Conservation (phyloP, 352 stramenopile genomes). For the Phytophthora boehmeriae region DNA sequence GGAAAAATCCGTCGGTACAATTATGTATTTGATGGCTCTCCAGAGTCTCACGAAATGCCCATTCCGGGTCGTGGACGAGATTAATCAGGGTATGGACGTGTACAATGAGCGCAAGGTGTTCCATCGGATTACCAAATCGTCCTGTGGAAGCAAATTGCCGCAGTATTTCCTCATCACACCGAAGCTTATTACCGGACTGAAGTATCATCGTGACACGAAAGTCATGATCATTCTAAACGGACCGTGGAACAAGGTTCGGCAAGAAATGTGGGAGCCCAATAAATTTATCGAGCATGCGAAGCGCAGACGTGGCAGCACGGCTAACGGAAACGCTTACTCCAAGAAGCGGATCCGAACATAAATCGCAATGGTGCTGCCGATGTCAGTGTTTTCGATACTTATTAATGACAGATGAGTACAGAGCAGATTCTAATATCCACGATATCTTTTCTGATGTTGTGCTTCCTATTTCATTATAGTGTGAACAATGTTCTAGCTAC, state of each 20-base stretch:
- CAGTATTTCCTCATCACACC: slow-evolving; percentile 92
- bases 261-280: slow-evolving; percentile 74
- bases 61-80: slow-evolving; percentile 90
- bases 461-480: slow-evolving; percentile 27
- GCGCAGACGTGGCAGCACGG: slow-evolving; percentile 20
- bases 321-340: slow-evolving; percentile 6
- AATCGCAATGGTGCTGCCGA: slow-evolving; percentile 5
- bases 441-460: slow-evolving; percentile 24
- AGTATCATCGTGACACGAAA: slow-evolving; percentile 88
- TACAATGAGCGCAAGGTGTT: slow-evolving; percentile 92
- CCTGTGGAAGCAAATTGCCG: slow-evolving; percentile 83
- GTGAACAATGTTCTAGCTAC: slow-evolving; percentile 9
- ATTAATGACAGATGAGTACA: too few species aligned
- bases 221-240: slow-evolving; percentile 90
- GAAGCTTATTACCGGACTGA: slow-evolving; percentile 86
- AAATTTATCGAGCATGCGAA: slow-evolving; percentile 56
- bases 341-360: slow-evolving; percentile 45
- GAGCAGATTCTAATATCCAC: slow-evolving; percentile 18
- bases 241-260: slow-evolving; percentile 79
- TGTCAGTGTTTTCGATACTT: too few species aligned
- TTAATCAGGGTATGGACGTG: slow-evolving; percentile 91
- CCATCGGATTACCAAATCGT: slow-evolving; percentile 87
- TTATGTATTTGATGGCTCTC: slow-evolving; percentile 92
- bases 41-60: slow-evolving; percentile 88
- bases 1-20: slow-evolving; percentile 92